These are phyloP conservation scores for Gymnopilus junonius DNA, from an alignment of 768 basidiomycete genomes.

Conservation along the genomic window DNA sequence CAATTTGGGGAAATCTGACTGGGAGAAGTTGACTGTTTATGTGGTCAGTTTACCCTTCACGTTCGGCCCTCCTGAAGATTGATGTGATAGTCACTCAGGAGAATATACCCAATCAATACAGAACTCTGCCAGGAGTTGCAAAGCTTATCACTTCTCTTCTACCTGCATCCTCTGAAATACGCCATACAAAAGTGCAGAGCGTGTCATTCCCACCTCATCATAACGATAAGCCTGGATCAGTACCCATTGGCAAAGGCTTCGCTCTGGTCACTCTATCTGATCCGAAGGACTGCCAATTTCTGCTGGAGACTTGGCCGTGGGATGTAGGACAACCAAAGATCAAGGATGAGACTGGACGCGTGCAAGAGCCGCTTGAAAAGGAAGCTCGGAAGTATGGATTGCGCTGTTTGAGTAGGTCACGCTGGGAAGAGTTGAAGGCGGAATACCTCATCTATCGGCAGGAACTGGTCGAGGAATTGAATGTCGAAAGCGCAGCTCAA, in stretches of 20 bases:
- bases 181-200: slow-evolving; percentile 45
- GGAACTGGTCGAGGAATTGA: slow-evolving; percentile 53
- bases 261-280: slow-evolving; percentile 65
- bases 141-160: slow-evolving; percentile 48
- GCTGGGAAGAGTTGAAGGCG: slow-evolving; percentile 67
- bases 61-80: neutral
- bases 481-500: slow-evolving; percentile 25
- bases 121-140: slow-evolving; percentile 53
- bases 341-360: slow-evolving; percentile 4
- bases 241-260: slow-evolving; percentile 73
- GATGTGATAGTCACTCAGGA: slow-evolving; percentile 50
- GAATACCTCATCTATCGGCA: slow-evolving; percentile 73
- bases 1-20: slow-evolving; percentile 43
- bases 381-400: slow-evolving; percentile 66
- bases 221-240: slow-evolving; percentile 57
- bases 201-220: slow-evolving; percentile 67
- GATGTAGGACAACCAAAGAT: slow-evolving; percentile 12
- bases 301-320: slow-evolving; percentile 71
- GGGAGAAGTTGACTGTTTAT: slow-evolving; percentile 71
- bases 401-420: slow-evolving; percentile 54
- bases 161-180: slow-evolving; percentile 12
- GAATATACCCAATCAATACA: slow-evolving; percentile 61
- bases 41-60: slow-evolving; percentile 50
- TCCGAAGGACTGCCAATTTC: slow-evolving; percentile 38
- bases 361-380: slow-evolving; percentile 3